Conservation (phyloP, 176 grass and related monocot species). For the Bromus sterilis region DNA sequence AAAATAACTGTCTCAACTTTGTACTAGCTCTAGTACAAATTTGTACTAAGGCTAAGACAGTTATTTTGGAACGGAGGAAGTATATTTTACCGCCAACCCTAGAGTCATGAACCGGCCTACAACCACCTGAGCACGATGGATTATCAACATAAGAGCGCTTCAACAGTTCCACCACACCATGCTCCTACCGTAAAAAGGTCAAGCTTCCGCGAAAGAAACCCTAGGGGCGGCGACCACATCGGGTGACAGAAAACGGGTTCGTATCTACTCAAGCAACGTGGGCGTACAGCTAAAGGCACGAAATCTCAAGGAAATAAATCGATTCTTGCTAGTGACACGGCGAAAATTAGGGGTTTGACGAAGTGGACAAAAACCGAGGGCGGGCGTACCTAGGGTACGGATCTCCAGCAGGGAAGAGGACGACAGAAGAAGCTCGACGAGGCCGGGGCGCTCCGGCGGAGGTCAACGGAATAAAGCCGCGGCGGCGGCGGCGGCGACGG, state of each 20-base stretch:
- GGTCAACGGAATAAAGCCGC: background rate
- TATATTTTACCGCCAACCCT: no score
- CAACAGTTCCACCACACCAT: background rate
- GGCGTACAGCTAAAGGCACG: background rate
- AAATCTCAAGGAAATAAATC: background rate
- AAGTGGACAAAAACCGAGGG: background rate
- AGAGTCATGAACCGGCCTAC: background rate
- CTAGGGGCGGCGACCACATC: background rate
- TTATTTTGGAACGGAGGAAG: no score
- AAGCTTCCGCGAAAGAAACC: background rate
- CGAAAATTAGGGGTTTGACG: background rate
- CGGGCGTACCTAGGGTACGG: constrained; percentile 24
- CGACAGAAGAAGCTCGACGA: background rate
- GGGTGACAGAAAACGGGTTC: background rate
- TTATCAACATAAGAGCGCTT: background rate
- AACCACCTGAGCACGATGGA: background rate
- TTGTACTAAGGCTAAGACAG: no score
- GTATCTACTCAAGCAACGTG: background rate
- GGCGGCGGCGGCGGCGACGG: background rate
- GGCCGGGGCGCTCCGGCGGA: background rate
- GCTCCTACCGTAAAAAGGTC: background rate
- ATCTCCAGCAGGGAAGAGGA: background rate
- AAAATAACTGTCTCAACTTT: no score
- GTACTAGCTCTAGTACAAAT: no score
- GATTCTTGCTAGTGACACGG: background rate